A percentile compares a stretch with the other conserved stretches of the same genome.
phyloP scores from a whole-genome alignment of 1,139 yeast genomes.

The Wickerhamomyces sp. region DNA sequence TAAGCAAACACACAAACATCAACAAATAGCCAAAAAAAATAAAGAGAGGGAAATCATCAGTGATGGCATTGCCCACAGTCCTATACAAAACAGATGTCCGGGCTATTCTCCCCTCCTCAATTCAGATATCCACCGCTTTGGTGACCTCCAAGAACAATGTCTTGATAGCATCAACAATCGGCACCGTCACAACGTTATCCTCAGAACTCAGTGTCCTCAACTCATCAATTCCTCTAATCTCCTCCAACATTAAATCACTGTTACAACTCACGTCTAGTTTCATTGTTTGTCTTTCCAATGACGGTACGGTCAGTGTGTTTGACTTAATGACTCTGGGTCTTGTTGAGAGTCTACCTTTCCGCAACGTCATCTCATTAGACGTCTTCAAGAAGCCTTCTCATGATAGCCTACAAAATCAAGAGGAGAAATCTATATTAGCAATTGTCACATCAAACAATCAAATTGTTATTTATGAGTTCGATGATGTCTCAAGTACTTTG shows the following conservation, averaged over 20 bases:
- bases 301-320: not conserved
- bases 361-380: not conserved
- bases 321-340: constrained; percentile 2
- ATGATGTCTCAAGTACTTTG: not conserved
- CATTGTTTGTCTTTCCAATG: not conserved
- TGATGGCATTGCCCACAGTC: not conserved
- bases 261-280: not conserved
- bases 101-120: not conserved
- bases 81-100: not conserved
- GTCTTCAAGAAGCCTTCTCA: not conserved
- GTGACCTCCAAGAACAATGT: not conserved
- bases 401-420: too few relatives aligned
- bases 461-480: constrained; percentile 1
- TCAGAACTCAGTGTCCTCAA: not conserved
- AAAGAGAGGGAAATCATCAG: not conserved
- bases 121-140: not conserved
- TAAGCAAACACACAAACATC: not conserved
- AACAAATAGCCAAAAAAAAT: not conserved
- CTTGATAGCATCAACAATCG: not conserved
- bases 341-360: constrained; percentile 5
- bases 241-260: not conserved
- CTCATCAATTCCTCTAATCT: not conserved
- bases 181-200: not conserved
- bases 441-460: constrained; percentile 1
- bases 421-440: not conserved